Conservation (phyloP, 73 alveolate genomes). For the Paramecium primaurelia region DNA sequence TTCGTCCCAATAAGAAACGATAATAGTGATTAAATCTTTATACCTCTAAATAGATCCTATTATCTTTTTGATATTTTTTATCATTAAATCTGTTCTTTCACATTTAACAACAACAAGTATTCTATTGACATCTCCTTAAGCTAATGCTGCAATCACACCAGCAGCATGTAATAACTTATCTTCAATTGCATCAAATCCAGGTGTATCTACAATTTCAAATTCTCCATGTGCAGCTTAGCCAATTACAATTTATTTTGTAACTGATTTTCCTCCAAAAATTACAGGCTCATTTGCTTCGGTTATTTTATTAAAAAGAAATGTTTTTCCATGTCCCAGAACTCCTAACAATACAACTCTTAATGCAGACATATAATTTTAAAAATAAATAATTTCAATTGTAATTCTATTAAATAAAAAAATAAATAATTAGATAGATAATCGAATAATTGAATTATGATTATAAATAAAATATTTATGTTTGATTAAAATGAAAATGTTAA, state of each 20-base stretch:
- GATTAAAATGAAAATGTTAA: not conserved
- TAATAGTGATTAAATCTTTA: not conserved
- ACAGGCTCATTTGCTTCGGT: not conserved
- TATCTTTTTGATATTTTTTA: not conserved
- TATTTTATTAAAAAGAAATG: conserved; percentile 35
- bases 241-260: not conserved
- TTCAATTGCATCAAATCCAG: not conserved
- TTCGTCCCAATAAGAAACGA: conserved; percentile 31
- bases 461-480: not conserved
- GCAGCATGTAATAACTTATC: conserved; percentile 25
- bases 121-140: conserved; percentile 21
- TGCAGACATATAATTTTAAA: not conserved
- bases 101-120: not conserved
- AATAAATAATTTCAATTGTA: not conserved
- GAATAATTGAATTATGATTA: not conserved
- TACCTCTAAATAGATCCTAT: not conserved
- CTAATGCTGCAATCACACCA: not conserved
- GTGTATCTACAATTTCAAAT: conserved; percentile 33
- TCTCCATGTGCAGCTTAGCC: not conserved
- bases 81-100: conserved; percentile 32
- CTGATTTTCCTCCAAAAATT: not conserved
- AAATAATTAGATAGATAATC: too few relatives aligned
- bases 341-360: conserved; percentile 17
- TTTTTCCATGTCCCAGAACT: conserved; percentile 28
- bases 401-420: not conserved